Evolutionary conservation across 352 stramenopile species (phyloP).

Genomic region (Globisporangium cylindrosporum): DNA sequence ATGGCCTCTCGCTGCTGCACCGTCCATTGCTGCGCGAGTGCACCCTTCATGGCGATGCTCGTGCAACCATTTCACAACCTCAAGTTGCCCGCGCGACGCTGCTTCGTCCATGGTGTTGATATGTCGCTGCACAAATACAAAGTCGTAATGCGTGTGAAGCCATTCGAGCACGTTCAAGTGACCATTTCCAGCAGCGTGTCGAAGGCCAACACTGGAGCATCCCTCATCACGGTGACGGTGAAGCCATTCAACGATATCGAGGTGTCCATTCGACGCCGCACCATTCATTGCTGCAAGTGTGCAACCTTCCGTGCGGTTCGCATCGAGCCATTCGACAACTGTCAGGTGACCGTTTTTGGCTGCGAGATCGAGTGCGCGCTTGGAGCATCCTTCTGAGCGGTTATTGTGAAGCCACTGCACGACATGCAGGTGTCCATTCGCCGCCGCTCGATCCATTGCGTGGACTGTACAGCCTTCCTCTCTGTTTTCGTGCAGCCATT

Average conservation of each 20-base stretch:
- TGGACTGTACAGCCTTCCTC: constrained; percentile 35
- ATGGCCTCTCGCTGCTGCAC: constrained; percentile 29
- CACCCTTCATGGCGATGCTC: constrained; percentile 31
- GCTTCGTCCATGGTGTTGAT: constrained; percentile 43
- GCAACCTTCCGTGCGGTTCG: constrained; percentile 33
- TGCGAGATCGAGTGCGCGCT: constrained; percentile 42
- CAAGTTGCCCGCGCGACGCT: constrained; percentile 30
- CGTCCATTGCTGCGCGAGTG: constrained; percentile 45
- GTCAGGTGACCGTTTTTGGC: constrained; percentile 51
- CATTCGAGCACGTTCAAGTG: constrained; percentile 38
- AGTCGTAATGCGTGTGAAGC: constrained; percentile 29
- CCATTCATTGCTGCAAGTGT: constrained; percentile 48
- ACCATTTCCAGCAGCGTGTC: constrained; percentile 37
- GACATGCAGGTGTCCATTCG: constrained; percentile 40
- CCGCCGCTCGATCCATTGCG: constrained; percentile 48
- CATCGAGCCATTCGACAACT: constrained; percentile 49
- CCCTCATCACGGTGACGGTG: constrained; percentile 40
- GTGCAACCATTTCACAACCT: constrained; percentile 40
- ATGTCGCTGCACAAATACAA: constrained; percentile 23
- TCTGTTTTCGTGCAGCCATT: constrained; percentile 35
- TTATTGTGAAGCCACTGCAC: constrained; percentile 46
- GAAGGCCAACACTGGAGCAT: constrained; percentile 30
- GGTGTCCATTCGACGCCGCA: constrained; percentile 38
- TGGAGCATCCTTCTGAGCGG: constrained; percentile 33
- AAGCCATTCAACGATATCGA: constrained; percentile 57